These are phyloP conservation scores for Colletotrichum gloeosporioides DNA, from an alignment of 2,329 filamentous ascomycete species.

Conservation along the genomic window DNA sequence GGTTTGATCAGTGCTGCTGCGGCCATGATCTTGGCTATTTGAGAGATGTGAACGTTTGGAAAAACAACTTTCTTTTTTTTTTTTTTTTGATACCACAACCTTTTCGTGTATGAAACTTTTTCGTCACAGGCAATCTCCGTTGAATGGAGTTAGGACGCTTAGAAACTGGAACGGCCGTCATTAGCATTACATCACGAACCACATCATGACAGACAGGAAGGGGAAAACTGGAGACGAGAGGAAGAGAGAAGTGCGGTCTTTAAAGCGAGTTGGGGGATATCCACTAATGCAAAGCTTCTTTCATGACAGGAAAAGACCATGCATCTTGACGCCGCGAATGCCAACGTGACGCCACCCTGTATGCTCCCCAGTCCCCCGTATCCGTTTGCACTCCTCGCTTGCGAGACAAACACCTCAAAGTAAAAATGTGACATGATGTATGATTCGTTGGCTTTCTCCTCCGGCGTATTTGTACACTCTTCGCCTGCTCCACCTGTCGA, in stretches of 20 bases:
- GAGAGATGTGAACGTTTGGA: neutral
- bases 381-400: neutral
- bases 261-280: constrained; percentile 13
- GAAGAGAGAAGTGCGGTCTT: neutral
- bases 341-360: neutral
- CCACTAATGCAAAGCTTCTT: constrained; percentile 3
- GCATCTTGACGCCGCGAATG: neutral
- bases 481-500: neutral
- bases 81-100: neutral
- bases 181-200: neutral
- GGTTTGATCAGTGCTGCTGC: neutral
- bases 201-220: neutral
- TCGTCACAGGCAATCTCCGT: neutral
- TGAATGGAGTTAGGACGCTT: neutral
- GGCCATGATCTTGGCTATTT: neutral
- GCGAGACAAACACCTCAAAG: neutral
- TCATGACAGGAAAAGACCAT: neutral
- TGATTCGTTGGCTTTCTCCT: neutral
- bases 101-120: neutral
- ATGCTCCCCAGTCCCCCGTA: neutral
- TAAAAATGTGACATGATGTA: neutral
- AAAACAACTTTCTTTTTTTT: neutral
- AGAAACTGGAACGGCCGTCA: neutral
- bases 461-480: neutral
- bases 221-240: neutral